Evolutionary conservation across 164 flowering plant genomes (phyloP).

Genomic region (Umbellularia californica): DNA sequence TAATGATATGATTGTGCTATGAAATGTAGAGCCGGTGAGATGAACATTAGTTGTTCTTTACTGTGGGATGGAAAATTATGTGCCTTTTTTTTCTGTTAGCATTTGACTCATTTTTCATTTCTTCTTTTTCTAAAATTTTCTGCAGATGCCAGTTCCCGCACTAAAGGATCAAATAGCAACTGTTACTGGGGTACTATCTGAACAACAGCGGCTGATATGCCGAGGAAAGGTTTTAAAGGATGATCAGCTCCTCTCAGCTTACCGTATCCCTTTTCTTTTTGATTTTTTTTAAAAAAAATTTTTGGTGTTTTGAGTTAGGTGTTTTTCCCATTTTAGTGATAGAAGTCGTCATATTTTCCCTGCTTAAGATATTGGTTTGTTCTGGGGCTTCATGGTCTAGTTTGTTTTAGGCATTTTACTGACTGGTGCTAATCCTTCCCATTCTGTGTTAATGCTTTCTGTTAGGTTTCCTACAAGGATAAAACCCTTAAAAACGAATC

Average conservation of each 20-base stretch:
- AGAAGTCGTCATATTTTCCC: no score
- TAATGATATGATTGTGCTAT: no score
- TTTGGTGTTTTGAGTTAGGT: neutral
- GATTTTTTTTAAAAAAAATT: no score
- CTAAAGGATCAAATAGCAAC: slow-evolving; percentile 84
- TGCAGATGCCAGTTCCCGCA: slow-evolving; percentile 88
- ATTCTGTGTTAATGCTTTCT: no score
- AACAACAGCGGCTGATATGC: slow-evolving; percentile 89
- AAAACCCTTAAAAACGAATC: no score
- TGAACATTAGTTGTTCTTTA: neutral
- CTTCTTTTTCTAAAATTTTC: neutral
- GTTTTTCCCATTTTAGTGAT: no score
- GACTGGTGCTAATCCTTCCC: no score
- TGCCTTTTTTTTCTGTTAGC: neutral
- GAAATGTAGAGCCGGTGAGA: neutral
- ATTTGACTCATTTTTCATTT: neutral
- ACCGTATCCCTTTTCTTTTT: slow-evolving; percentile 65
- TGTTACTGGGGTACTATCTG: slow-evolving; percentile 79
- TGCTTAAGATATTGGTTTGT: no score
- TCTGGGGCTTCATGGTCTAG: no score
- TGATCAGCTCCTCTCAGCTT: slow-evolving; percentile 94
- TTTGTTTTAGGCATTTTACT: no score
- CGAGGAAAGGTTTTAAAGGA: slow-evolving; percentile 94
- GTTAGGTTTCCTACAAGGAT: no score
- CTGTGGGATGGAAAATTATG: neutral